phyloP scores from a whole-genome alignment of 2,329 filamentous ascomycete genomes.

The Coniochaeta hoffmannii region DNA sequence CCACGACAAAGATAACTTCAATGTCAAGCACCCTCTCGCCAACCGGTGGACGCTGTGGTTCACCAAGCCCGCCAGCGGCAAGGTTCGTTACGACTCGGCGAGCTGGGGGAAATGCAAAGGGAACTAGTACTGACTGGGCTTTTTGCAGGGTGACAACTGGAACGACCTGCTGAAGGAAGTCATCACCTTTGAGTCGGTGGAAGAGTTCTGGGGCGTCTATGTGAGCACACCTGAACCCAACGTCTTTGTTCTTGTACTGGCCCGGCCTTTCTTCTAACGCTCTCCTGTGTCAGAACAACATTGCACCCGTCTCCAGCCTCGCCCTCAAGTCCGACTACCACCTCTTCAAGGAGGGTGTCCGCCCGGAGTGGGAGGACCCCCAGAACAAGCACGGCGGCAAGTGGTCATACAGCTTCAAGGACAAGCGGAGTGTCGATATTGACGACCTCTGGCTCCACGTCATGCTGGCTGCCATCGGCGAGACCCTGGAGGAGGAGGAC shows the following conservation, averaged over 20 bases:
- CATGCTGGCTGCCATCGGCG: conserved; percentile 93
- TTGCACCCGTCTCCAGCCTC: conserved; percentile 89
- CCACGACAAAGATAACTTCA: conserved; percentile 98
- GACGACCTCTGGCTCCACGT: conserved; percentile 96
- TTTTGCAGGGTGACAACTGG: conserved; percentile 87
- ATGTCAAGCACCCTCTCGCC: conserved; percentile 96
- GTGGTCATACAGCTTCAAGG: conserved; percentile 98
- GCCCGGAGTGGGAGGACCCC: conserved; percentile 95
- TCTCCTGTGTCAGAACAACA: conserved; percentile 73
- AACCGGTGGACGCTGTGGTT: conserved; percentile 99
- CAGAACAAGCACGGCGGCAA: conserved; percentile 99
- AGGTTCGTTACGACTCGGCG: conserved; percentile 47
- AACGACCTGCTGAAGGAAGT: conserved; percentile 97
- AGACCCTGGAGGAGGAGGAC: conserved; percentile 90
- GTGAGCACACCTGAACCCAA: conserved; percentile 49
- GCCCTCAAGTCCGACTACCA: conserved; percentile 98
- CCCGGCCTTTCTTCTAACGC: conserved; percentile 3
- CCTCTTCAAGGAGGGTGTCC: conserved; percentile 95
- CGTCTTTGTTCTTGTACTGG: conserved; percentile 2
- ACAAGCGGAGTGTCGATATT: conserved; percentile 85
- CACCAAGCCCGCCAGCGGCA: conserved; percentile 94
- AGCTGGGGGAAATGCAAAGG: background rate
- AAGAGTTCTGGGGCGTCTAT: conserved; percentile 99
- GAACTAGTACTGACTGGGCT: background rate
- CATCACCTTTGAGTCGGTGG: conserved; percentile 96